A percentile compares a stretch with the other conserved stretches of the same genome.
Conservation (phyloP, 2,329 filamentous ascomycete genomes). For the Colletotrichum sp. region DNA sequence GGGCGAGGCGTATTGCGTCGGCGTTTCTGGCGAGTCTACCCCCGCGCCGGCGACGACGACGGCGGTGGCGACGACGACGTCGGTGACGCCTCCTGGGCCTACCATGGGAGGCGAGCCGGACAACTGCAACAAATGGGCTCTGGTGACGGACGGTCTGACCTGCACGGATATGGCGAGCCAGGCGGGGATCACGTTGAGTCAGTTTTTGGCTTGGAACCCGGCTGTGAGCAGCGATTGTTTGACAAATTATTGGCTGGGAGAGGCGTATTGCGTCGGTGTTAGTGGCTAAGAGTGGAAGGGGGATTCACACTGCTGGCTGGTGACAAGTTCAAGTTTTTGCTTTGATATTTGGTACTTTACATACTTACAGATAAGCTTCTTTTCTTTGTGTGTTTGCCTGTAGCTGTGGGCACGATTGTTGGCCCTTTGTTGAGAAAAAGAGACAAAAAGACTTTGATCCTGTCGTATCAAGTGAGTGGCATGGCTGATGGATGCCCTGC, state of each 20-base stretch:
- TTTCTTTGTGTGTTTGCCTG: too few species aligned
- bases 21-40: not conserved
- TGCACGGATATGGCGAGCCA: slow-evolving; percentile 8
- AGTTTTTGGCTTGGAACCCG: slow-evolving; percentile 23
- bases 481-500: too few species aligned
- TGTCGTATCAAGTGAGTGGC: too few species aligned
- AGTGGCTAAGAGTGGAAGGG: not conserved
- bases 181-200: slow-evolving; percentile 13
- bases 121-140: slow-evolving; percentile 22
- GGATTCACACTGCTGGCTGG: too few species aligned
- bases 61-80: slow-evolving; percentile 3
- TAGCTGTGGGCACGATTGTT: too few species aligned
- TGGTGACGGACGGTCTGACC: slow-evolving; percentile 15
- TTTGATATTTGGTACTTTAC: too few species aligned
- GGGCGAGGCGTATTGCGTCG: slow-evolving; percentile 28
- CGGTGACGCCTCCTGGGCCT: slow-evolving; percentile 9
- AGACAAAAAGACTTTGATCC: too few species aligned
- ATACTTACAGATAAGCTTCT: too few species aligned
- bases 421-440: too few species aligned
- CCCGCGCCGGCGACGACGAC: slow-evolving; percentile 13
- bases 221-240: slow-evolving; percentile 26
- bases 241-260: slow-evolving; percentile 27
- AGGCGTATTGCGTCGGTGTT: slow-evolving; percentile 29
- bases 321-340: too few species aligned
- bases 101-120: slow-evolving; percentile 13